Percentiles rank a stretch among this genome's conserved stretches.
These are phyloP conservation scores for Miscanthus lutarioriparius DNA, from an alignment of 176 grass and related monocot species.

Conservation along the genomic window DNA sequence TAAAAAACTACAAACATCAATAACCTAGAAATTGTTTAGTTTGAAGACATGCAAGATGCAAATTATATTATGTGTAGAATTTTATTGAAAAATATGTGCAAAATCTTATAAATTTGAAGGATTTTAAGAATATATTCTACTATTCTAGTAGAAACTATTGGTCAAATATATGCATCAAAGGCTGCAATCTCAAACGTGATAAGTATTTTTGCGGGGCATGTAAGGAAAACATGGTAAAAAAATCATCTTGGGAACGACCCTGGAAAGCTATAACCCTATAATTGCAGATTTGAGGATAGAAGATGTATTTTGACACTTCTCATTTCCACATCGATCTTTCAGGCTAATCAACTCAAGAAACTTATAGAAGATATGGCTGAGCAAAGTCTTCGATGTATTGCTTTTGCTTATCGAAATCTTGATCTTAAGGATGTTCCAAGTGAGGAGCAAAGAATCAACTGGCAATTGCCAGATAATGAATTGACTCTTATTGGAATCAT, in stretches of 20 bases:
- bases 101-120: neutral
- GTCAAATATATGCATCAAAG: neutral
- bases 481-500: slow-evolving; percentile 77
- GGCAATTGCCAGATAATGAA: slow-evolving; percentile 71
- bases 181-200: neutral
- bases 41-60: neutral
- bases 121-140: neutral
- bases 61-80: neutral
- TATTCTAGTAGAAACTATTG: neutral
- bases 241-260: neutral
- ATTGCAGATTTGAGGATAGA: neutral
- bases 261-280: neutral
- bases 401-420: slow-evolving; percentile 76
- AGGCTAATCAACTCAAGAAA: slow-evolving; percentile 67
- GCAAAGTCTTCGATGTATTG: slow-evolving; percentile 83
- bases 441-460: slow-evolving; percentile 65
- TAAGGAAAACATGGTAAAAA: neutral
- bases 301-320: slow-evolving; percentile 21
- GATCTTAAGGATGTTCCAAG: slow-evolving; percentile 53
- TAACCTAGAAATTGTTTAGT: neutral
- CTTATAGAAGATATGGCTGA: slow-evolving; percentile 78
- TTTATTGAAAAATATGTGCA: neutral
- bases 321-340: slow-evolving; percentile 30
- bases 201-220: neutral
- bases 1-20: neutral